A percentile compares a stretch with the other conserved stretches of the same genome.
phyloP scores from a whole-genome alignment of 768 basidiomycete species.

The Daedaleopsis sinensis region DNA sequence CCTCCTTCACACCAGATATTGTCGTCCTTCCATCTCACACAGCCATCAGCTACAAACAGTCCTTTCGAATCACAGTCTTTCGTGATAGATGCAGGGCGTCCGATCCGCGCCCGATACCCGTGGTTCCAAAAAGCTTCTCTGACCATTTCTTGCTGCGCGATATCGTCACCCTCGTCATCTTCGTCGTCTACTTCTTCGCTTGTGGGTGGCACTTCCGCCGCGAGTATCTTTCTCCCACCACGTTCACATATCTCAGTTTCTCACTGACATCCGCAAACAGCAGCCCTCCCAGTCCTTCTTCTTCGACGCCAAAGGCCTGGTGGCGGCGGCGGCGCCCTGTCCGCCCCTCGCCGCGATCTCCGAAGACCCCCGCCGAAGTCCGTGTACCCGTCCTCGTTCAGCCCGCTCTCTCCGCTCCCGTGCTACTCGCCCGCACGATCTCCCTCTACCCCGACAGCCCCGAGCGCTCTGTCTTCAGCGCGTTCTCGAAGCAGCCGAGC shows the following conservation, averaged over 20 bases:
- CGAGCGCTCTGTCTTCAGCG: neutral
- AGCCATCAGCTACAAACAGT: too few relatives aligned
- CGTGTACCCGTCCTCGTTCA: neutral
- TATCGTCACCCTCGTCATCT: neutral
- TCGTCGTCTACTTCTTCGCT: constrained; percentile 1
- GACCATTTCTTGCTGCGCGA: neutral
- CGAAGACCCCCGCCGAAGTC: neutral
- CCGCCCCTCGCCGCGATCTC: neutral
- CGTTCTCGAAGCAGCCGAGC: neutral
- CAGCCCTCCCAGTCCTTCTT: too few relatives aligned
- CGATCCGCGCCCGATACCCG: neutral
- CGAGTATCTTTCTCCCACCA: neutral
- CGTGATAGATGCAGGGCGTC: neutral
- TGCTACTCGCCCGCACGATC: neutral
- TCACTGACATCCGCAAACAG: too few relatives aligned
- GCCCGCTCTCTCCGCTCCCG: neutral
- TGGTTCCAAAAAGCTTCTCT: neutral
- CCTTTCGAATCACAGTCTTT: too few relatives aligned
- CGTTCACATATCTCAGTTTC: neutral
- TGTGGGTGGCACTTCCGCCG: neutral
- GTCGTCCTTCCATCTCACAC: too few relatives aligned
- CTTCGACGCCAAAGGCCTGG: too few relatives aligned
- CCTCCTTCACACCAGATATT: too few relatives aligned
- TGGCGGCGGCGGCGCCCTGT: too few relatives aligned
- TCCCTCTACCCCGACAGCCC: neutral